These are phyloP conservation scores for Moesziomyces parantarcticus DNA, from an alignment of 1,284 basidiomycete species.

Conservation along the genomic window DNA sequence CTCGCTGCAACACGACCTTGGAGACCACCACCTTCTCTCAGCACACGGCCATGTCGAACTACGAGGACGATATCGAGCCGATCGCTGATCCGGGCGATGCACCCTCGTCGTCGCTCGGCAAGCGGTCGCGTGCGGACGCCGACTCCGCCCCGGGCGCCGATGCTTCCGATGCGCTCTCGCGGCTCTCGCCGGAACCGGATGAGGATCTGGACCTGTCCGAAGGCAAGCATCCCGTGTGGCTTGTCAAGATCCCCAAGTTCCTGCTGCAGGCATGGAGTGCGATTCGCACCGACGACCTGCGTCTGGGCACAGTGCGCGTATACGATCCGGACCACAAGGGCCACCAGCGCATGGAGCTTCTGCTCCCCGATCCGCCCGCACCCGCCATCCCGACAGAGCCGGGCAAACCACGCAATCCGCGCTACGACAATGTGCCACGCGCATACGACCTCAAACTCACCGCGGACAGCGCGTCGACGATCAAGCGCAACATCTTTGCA, in stretches of 20 bases:
- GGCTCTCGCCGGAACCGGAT: slow-evolving; percentile 62
- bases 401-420: slow-evolving; percentile 24
- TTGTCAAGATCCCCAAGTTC: slow-evolving; percentile 71
- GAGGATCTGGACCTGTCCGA: slow-evolving; percentile 59
- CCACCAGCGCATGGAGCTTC: slow-evolving; percentile 62
- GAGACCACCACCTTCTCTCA: background rate
- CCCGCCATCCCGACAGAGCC: slow-evolving; percentile 49
- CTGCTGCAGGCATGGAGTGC: slow-evolving; percentile 71
- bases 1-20: background rate
- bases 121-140: slow-evolving; percentile 14
- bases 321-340: slow-evolving; percentile 68
- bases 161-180: slow-evolving; percentile 4
- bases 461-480: slow-evolving; percentile 42
- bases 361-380: slow-evolving; percentile 54
- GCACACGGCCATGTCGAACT: slow-evolving; percentile 37
- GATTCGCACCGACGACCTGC: slow-evolving; percentile 69
- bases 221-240: slow-evolving; percentile 61
- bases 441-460: slow-evolving; percentile 62
- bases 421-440: slow-evolving; percentile 48
- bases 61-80: slow-evolving; percentile 53
- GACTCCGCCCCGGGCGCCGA: background rate
- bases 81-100: slow-evolving; percentile 37
- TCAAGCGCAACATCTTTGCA: slow-evolving; percentile 60
- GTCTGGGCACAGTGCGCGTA: slow-evolving; percentile 70
- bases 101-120: slow-evolving; percentile 29